A percentile compares a stretch with the other conserved stretches of the same genome.
These are phyloP conservation scores for Aspergillus diversus DNA, from an alignment of 495 filamentous ascomycete species.

Conservation along the genomic window DNA sequence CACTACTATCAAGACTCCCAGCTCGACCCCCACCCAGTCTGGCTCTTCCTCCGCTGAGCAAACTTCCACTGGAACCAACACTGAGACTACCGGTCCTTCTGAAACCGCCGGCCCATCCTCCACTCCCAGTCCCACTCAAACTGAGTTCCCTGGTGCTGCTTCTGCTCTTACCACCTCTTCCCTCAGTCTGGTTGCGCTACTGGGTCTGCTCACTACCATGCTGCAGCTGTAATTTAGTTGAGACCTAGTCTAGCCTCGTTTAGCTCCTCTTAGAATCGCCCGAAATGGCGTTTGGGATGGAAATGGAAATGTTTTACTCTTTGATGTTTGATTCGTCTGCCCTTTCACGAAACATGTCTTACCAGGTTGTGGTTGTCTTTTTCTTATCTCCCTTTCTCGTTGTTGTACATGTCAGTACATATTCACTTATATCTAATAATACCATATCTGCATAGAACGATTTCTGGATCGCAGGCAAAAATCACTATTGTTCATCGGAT, in stretches of 20 bases:
- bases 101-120: conserved; percentile 28
- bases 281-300: neutral
- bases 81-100: conserved; percentile 19
- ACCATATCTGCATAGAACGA: no score
- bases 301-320: conserved; percentile 7
- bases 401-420: no score
- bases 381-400: neutral
- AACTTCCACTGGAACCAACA: conserved; percentile 16
- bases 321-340: neutral
- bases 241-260: neutral
- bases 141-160: conserved; percentile 30
- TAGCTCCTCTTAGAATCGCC: neutral
- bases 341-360: conserved; percentile 5
- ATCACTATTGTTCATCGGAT: no score
- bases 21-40: conserved; percentile 10
- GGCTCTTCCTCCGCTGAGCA: conserved; percentile 2
- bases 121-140: conserved; percentile 22
- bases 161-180: conserved; percentile 25
- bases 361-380: neutral
- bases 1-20: conserved; percentile 1
- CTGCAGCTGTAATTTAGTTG: conserved; percentile 36
- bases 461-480: no score
- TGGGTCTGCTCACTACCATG: conserved; percentile 41
- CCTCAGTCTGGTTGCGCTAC: conserved; percentile 33
- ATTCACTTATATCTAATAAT: no score